Percentiles rank a stretch among this genome's conserved stretches.
Evolutionary conservation across 768 basidiomycete genomes (phyloP).

Genomic region (Xerocomus spinulosus): DNA sequence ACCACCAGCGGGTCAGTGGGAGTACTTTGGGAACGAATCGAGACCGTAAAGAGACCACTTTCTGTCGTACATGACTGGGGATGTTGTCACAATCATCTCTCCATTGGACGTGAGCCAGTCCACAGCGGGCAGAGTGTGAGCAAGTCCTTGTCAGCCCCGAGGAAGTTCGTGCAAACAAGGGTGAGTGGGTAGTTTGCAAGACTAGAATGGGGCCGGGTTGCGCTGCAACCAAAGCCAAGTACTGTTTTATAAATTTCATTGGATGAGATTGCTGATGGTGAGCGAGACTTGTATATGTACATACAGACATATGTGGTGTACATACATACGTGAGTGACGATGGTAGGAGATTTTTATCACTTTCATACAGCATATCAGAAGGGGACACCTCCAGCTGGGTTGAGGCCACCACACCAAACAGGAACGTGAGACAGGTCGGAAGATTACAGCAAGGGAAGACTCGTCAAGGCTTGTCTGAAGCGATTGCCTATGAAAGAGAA

Average conservation of each 20-base stretch:
- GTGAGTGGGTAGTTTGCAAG: constrained; percentile 9
- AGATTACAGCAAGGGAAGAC: constrained; percentile 3
- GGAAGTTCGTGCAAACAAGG: constrained; percentile 26
- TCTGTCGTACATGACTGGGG: not conserved
- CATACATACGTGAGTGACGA: constrained; percentile 2
- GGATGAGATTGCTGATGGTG: not conserved
- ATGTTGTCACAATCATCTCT: constrained; percentile 7
- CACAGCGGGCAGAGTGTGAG: not conserved
- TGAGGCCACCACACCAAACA: constrained; percentile 9
- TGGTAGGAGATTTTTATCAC: constrained; percentile 7
- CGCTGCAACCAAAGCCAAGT: too few relatives aligned
- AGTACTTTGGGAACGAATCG: constrained; percentile 62
- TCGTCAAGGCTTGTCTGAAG: constrained; percentile 5
- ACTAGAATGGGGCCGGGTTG: constrained; percentile 21
- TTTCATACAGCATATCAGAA: constrained; percentile 13
- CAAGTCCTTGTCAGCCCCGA: constrained; percentile 20
- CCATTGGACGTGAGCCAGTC: not conserved
- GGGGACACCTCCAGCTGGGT: constrained; percentile 3
- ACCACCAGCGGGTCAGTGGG: constrained; percentile 82
- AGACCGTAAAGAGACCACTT: constrained; percentile 21
- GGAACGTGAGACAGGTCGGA: constrained; percentile 8
- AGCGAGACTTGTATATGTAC: constrained; percentile 10
- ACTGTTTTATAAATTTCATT: too few relatives aligned
- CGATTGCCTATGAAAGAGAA: constrained; percentile 54
- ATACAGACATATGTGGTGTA: constrained; percentile 7